Percentiles rank a stretch among this genome's conserved stretches.
phyloP scores from a whole-genome alignment of 371 early-diverging fungal genomes.

The Encephalitozoon intestinalis region DNA sequence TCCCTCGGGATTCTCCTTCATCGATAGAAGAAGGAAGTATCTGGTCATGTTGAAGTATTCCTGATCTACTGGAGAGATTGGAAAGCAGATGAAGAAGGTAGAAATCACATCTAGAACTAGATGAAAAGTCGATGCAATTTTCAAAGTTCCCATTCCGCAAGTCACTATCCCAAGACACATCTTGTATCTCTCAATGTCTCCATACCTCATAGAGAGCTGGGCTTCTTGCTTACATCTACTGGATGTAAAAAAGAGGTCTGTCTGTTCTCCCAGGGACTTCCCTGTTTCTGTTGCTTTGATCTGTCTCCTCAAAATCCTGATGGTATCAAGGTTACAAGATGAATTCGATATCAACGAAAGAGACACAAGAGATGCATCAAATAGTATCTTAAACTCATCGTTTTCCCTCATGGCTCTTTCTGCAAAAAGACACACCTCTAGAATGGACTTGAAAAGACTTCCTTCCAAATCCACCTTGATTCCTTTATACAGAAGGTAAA shows the following conservation, averaged over 20 bases:
- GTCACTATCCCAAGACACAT: slow-evolving; percentile 32
- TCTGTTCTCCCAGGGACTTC: background rate
- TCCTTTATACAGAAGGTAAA: background rate
- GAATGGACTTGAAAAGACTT: background rate
- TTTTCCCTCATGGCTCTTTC: slow-evolving; percentile 12
- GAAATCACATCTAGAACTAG: background rate
- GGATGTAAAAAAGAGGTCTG: background rate
- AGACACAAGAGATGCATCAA: slow-evolving; percentile 33
- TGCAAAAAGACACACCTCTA: background rate
- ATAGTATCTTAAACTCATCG: slow-evolving; percentile 4
- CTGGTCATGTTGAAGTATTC: slow-evolving; percentile 24
- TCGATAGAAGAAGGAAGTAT: background rate
- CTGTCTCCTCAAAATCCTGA: slow-evolving; percentile 36
- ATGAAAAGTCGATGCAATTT: background rate
- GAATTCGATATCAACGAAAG: slow-evolving; percentile 18
- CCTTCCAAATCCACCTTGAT: background rate
- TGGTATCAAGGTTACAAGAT: slow-evolving; percentile 26
- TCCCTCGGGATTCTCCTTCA: background rate
- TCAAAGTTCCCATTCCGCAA: background rate
- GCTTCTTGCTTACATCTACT: slow-evolving; percentile 17
- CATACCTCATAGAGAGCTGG: background rate
- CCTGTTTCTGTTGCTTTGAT: slow-evolving; percentile 22
- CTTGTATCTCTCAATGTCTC: slow-evolving; percentile 43
- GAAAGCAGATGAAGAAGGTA: slow-evolving; percentile 28
- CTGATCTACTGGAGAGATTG: slow-evolving; percentile 15